Percentiles rank a stretch among this genome's conserved stretches.
Evolutionary conservation across 257 asterid genomes (phyloP).

Genomic region (Orobanche coerulescens): DNA sequence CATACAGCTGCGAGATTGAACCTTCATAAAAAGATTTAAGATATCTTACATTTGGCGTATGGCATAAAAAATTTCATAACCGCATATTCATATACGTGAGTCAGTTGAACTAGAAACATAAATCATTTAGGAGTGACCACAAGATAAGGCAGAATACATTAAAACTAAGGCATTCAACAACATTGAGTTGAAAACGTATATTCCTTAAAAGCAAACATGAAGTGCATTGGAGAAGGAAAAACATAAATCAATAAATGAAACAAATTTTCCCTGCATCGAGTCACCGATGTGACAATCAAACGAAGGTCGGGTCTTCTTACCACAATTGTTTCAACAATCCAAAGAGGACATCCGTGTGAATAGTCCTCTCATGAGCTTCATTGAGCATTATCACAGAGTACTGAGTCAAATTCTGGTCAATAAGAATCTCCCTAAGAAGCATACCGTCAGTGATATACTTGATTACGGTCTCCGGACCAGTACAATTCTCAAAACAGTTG

Average conservation of each 20-base stretch:
- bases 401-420: conserved; percentile 51
- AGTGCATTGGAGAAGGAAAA: neutral
- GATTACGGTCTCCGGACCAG: conserved; percentile 73
- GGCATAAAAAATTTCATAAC: too few relatives aligned
- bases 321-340: conserved; percentile 57
- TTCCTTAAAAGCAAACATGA: too few relatives aligned
- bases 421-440: conserved; percentile 68
- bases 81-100: too few relatives aligned
- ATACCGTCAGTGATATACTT: conserved; percentile 82
- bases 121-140: too few relatives aligned
- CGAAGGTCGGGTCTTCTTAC: conserved; percentile 62
- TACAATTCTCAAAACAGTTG: conserved; percentile 70
- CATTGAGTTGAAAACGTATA: too few relatives aligned
- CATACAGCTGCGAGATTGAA: too few relatives aligned
- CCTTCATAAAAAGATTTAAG: too few relatives aligned
- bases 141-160: too few relatives aligned
- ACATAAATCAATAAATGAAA: conserved; percentile 53
- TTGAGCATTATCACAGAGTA: conserved; percentile 73
- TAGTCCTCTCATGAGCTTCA: conserved; percentile 77
- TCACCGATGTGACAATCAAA: conserved; percentile 67
- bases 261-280: conserved; percentile 76
- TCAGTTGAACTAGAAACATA: too few relatives aligned
- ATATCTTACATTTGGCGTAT: conserved; percentile 70
- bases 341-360: conserved; percentile 66
- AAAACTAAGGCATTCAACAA: too few relatives aligned